A percentile compares a stretch with the other conserved stretches of the same genome.
These are phyloP conservation scores for Yamadazyma dendronema DNA, from an alignment of 1,139 yeast species.

Conservation along the genomic window DNA sequence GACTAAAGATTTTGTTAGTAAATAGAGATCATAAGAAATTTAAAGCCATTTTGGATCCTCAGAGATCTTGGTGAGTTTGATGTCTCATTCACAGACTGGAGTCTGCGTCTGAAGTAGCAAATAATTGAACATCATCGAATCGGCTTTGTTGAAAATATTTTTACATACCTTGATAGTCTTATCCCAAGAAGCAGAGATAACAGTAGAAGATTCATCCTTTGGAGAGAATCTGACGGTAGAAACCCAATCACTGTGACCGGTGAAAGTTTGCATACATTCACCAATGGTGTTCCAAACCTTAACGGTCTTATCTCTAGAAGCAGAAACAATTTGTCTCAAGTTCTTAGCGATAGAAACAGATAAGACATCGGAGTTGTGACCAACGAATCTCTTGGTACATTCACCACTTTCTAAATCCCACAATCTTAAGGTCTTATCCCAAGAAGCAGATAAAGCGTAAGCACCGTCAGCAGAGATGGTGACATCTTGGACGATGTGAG, in stretches of 20 bases:
- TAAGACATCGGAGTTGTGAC: slow-evolving; percentile 97
- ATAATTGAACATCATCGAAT: slow-evolving; percentile 71
- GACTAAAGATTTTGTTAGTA: slow-evolving; percentile 57
- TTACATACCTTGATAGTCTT: slow-evolving; percentile 96
- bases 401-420: slow-evolving; percentile 98
- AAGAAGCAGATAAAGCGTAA: slow-evolving; percentile 97
- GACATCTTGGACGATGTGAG: slow-evolving; percentile 98
- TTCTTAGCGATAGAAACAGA: slow-evolving; percentile 95
- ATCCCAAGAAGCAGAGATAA: slow-evolving; percentile 99
- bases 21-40: slow-evolving; percentile 2
- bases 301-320: slow-evolving; percentile 98
- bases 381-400: slow-evolving; percentile 93
- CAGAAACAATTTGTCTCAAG: slow-evolving; percentile 98
- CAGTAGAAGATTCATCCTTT: slow-evolving; percentile 64
- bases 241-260: slow-evolving; percentile 99
- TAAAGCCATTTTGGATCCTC: slow-evolving; percentile 36
- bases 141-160: slow-evolving; percentile 1
- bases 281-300: slow-evolving; percentile 99
- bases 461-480: slow-evolving; percentile 98
- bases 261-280: slow-evolving; percentile 93
- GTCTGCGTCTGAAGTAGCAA: slow-evolving; percentile 99
- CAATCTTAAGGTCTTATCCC: slow-evolving; percentile 99
- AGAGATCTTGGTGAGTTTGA: slow-evolving; percentile 97
- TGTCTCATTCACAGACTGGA: slow-evolving; percentile 87
- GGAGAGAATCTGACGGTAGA: slow-evolving; percentile 97